Conservation (phyloP, 2,329 filamentous ascomycete species). For the Paecilomyces variotii region DNA sequence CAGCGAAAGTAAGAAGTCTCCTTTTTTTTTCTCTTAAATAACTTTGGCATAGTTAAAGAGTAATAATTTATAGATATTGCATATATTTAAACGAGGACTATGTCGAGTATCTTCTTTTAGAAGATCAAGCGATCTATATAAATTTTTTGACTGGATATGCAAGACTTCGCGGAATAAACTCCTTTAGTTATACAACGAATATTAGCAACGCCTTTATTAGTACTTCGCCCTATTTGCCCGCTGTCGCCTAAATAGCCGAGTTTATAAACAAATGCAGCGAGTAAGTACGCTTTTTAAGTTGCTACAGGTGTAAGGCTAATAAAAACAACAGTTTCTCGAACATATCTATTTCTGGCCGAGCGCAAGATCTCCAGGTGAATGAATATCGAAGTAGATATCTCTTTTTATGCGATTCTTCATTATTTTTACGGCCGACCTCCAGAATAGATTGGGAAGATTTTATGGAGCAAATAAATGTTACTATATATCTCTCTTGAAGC, state of each 20-base stretch:
- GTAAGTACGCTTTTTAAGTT: slow-evolving; percentile 8
- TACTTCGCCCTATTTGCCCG: too few species aligned
- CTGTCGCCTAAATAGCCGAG: too few species aligned
- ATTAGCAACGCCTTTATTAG: too few species aligned
- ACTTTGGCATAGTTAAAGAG: background rate
- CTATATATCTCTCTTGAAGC: too few species aligned
- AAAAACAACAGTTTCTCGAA: slow-evolving; percentile 15
- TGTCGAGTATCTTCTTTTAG: slow-evolving; percentile 13
- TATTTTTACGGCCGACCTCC: too few species aligned
- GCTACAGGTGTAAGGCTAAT: slow-evolving; percentile 5
- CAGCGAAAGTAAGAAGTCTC: slow-evolving; percentile 9
- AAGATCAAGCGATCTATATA: slow-evolving; percentile 17
- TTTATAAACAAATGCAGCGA: background rate
- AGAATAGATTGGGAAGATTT: too few species aligned
- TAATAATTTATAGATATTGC: slow-evolving; percentile 13
- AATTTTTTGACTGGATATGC: slow-evolving; percentile 21
- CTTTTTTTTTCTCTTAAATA: background rate
- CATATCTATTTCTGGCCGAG: slow-evolving; percentile 9
- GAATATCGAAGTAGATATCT: slow-evolving; percentile 1
- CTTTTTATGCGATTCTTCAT: too few species aligned
- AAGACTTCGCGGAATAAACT: slow-evolving; percentile 9
- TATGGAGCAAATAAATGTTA: too few species aligned
- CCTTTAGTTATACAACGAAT: too few species aligned
- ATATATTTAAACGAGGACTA: slow-evolving; percentile 17
- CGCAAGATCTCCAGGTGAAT: slow-evolving; percentile 10